Evolutionary conservation across 495 filamentous ascomycete species (phyloP), one percentile per base, ranked within the genome.

Genomic region (Umbilicaria muhlenbergii): DNA sequence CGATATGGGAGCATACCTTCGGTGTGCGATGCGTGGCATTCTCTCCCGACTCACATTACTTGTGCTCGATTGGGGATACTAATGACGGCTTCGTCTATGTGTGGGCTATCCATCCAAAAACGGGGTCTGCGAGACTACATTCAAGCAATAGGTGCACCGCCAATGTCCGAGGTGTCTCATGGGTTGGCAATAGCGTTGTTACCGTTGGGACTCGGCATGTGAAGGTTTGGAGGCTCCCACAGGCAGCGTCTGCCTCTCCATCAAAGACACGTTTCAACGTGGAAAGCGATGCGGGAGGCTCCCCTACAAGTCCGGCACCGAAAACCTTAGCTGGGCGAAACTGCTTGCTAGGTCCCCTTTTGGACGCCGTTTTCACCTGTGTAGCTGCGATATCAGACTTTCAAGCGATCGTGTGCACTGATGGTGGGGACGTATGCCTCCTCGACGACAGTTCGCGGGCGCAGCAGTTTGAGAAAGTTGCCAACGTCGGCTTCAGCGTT

Each of bases 11-110:
- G 49, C 91, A 98, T 60, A 83, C 77, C 0, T 94, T 84, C 52
- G 91, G 91, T 32, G 84, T 98, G 19, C 77, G 78, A 45, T 80
- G 82, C 41, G 73, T 98, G 28, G 80, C 89, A 3, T 96, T 94
- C 69, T 93, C 86, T 45, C 72, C 78, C 11, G 83, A 93, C 54
- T 86, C 84, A 5, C 80, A 76, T 51, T 93, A 83, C 60, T 68
- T 98, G 14, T 89, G 92, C 3, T 89, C 83, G 6, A 70, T 98
- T 21, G 91, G 91, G 19, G 75, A 80, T 15, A 69, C 80, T 32
- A 91, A 94, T 60, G 91, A 98, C 59, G 91, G 91, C 8, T 96
- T 94, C 56, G 70, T 98, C 19, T 88, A 91, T 50, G 70, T 96
- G 35, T 98, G 91, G 86, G 71, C 73, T 34, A 75, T 96, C 47